phyloP scores from a whole-genome alignment of 352 stramenopile genomes.

The Globisporangium ultimum region DNA sequence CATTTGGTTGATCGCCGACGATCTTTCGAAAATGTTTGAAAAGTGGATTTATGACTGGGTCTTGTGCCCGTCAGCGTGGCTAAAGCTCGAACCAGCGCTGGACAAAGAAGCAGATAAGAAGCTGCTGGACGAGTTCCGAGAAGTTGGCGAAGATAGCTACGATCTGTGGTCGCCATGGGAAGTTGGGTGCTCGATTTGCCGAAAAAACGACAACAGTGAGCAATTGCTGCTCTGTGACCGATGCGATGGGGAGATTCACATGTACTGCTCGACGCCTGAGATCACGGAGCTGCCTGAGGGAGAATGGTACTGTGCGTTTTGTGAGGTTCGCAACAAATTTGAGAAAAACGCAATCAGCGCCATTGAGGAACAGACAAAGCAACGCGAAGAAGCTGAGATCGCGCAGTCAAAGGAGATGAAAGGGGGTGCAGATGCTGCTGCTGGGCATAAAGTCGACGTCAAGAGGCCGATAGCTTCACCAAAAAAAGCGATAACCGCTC shows the following conservation, averaged over 20 bases:
- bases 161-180: slow-evolving; percentile 79
- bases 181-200: slow-evolving; percentile 72
- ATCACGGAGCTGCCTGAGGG: slow-evolving; percentile 69
- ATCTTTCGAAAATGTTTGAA: slow-evolving; percentile 74
- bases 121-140: slow-evolving; percentile 57
- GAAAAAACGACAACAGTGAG: slow-evolving; percentile 71
- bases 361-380: background rate
- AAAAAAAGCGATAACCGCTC: slow-evolving; percentile 1
- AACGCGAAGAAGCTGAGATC: slow-evolving; percentile 15
- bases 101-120: slow-evolving; percentile 41
- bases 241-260: slow-evolving; percentile 88
- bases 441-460: background rate
- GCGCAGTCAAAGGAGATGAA: slow-evolving; percentile 7
- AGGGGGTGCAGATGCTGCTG: background rate
- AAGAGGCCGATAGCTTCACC: slow-evolving; percentile 3
- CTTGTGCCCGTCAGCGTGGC: slow-evolving; percentile 70
- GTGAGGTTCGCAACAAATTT: slow-evolving; percentile 48
- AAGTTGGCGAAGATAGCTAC: slow-evolving; percentile 57
- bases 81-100: slow-evolving; percentile 59
- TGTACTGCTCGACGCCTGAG: slow-evolving; percentile 72
- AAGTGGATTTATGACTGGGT: slow-evolving; percentile 89
- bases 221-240: slow-evolving; percentile 80
- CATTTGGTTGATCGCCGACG: slow-evolving; percentile 74
- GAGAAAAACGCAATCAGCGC: slow-evolving; percentile 19
- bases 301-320: slow-evolving; percentile 85